Evolutionary conservation across 2,329 filamentous ascomycete species (phyloP).

Genomic region (Colletotrichum chlorophyti): DNA sequence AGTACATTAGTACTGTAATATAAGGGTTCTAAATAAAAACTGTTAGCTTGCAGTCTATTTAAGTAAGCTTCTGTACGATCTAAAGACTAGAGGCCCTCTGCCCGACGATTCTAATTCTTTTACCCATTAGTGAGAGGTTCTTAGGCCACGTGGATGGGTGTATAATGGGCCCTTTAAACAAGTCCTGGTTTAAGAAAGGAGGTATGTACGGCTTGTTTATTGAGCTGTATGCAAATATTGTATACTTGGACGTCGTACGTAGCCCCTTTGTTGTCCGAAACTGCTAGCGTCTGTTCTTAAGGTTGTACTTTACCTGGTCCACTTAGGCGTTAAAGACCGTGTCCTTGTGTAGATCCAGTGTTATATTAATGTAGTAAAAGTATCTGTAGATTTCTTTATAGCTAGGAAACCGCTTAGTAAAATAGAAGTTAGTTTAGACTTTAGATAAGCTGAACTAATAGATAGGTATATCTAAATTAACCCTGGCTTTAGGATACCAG

Average conservation of each 20-base stretch:
- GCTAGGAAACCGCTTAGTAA: constrained; percentile 45
- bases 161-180: constrained; percentile 35
- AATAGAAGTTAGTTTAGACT: constrained; percentile 53
- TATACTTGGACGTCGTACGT: constrained; percentile 44
- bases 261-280: constrained; percentile 48
- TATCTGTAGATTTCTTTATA: constrained; percentile 49
- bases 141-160: constrained; percentile 37
- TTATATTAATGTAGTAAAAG: constrained; percentile 52
- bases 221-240: constrained; percentile 54
- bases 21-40: neutral
- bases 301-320: constrained; percentile 46
- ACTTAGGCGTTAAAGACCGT: constrained; percentile 52
- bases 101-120: neutral
- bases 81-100: neutral
- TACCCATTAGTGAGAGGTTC: neutral
- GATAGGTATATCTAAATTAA: constrained; percentile 41
- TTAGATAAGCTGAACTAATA: constrained; percentile 45
- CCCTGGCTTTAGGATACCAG: constrained; percentile 47
- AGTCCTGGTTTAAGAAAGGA: constrained; percentile 39
- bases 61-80: neutral
- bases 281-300: constrained; percentile 45
- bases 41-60: neutral
- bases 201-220: constrained; percentile 49
- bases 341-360: constrained; percentile 49
- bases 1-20: constrained; percentile 57